Evolutionary conservation across 768 basidiomycete species (phyloP), one percentile per base, ranked within the genome.

Genomic region (Lentinus brumalis): DNA sequence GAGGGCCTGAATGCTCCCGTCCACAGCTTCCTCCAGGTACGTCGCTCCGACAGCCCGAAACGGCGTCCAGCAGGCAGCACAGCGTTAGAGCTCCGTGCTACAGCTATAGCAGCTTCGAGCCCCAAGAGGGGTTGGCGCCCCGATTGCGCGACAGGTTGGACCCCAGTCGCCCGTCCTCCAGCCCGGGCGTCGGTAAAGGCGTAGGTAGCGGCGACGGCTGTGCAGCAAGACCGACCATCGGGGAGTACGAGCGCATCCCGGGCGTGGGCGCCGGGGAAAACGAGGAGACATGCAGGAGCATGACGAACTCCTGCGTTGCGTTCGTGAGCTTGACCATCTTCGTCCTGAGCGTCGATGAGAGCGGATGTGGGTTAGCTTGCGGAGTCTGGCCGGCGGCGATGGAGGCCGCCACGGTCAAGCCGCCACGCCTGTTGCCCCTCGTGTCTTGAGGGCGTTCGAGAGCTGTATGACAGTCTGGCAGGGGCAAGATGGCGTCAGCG

Each of bases 271-370:
- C 74, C 10, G 87, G 83, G 45, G 92, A 84, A 65, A 91, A 86
- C 0, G 90, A 92, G 7, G 94, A 93, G 50, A 94, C 88, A 68
- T 93, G 91, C 16, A 96, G 77, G 50, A 96, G 78, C 65, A 93
- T 91, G 51, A 91, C 87, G 67, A 94, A 90, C 71, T 92, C 92
- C 73, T 96, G 88, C 11, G 94, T 93, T 12, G 88, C 83, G 67
- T 91, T 89, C 21, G 89, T 91, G 58, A 97, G 80, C 63, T 84
- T 83, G 42, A 88, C 83, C 78, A 94, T 86, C 68, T 87, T 86
- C 56, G 78, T 82, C 60, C 91, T 84, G 45, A 96, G 78, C 38
- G 79, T 73, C 4, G 84, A 74, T 15, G 85, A 82, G 51, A 87
- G 83, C n/a, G 83, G 78, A 60, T 83, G 79, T 16, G 77, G 75